A percentile compares a stretch with the other conserved stretches of the same genome.
phyloP scores from a whole-genome alignment of 1,284 basidiomycete genomes.

The Erythrobasidium hasegawianum region DNA sequence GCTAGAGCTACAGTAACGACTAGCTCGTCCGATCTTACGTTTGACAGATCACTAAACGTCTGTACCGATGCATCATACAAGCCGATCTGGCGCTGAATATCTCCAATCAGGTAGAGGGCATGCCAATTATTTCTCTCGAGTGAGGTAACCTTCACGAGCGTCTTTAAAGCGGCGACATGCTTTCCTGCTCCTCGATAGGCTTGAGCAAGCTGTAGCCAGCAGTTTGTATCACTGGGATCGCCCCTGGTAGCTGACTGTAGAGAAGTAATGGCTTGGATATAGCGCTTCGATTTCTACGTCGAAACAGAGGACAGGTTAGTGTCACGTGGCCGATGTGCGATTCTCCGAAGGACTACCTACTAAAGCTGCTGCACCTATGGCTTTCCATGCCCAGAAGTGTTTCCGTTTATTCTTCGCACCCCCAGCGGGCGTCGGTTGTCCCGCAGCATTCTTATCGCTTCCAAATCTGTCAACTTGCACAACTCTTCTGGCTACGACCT shows the following conservation, averaged over 20 bases:
- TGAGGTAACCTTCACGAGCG: slow-evolving; percentile 68
- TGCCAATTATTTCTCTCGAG: slow-evolving; percentile 74
- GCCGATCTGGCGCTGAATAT: slow-evolving; percentile 77
- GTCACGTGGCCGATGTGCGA: too few relatives aligned
- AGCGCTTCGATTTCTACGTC: slow-evolving; percentile 76
- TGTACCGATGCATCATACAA: slow-evolving; percentile 69
- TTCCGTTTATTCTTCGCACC: slow-evolving; percentile 63
- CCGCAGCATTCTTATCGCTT: slow-evolving; percentile 5
- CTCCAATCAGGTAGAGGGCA: slow-evolving; percentile 75
- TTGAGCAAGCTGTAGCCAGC: slow-evolving; percentile 88
- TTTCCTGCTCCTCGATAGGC: slow-evolving; percentile 84
- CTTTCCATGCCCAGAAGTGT: slow-evolving; percentile 94
- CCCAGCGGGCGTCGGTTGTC: slow-evolving; percentile 36
- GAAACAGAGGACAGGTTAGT: too few relatives aligned
- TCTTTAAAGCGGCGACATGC: slow-evolving; percentile 84
- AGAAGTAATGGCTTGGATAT: slow-evolving; percentile 71
- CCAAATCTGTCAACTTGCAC: slow-evolving; percentile 58
- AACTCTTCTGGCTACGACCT: slow-evolving; percentile 82
- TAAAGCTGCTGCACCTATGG: slow-evolving; percentile 85
- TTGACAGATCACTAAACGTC: slow-evolving; percentile 62
- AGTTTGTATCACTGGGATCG: slow-evolving; percentile 67
- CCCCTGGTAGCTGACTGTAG: slow-evolving; percentile 85
- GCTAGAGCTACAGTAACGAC: slow-evolving; percentile 71
- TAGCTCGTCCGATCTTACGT: slow-evolving; percentile 57
- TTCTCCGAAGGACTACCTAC: too few relatives aligned